Percentiles rank a stretch among this genome's conserved stretches.
Conservation (phyloP, 495 filamentous ascomycete genomes). For the Parachaetomium inaequale region DNA sequence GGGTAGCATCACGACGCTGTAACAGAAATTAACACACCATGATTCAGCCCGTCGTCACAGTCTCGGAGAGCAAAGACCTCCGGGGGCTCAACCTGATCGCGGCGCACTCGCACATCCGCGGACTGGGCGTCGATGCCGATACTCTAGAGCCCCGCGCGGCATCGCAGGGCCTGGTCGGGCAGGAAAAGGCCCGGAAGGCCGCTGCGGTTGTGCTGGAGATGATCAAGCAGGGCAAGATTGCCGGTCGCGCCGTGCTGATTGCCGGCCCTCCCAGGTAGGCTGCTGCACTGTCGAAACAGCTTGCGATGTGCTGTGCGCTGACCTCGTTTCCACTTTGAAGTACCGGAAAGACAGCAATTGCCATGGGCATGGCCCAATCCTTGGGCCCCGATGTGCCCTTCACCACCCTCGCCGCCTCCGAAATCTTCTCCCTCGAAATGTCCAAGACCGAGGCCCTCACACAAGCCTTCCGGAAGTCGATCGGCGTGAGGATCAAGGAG, state of each 20-base stretch:
- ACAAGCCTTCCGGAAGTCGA: conserved; percentile 95
- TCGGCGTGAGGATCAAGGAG: conserved; percentile 94
- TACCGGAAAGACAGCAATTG: conserved; percentile 97
- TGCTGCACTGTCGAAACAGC: background rate
- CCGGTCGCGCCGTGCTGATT: conserved; percentile 89
- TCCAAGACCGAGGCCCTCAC: conserved; percentile 97
- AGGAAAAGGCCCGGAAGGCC: conserved; percentile 93
- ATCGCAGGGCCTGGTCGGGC: conserved; percentile 96
- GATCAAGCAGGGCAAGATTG: conserved; percentile 98
- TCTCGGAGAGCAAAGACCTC: conserved; percentile 91
- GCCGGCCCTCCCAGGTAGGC: conserved; percentile 80
- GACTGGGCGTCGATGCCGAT: conserved; percentile 88
- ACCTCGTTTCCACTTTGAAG: conserved; percentile 35
- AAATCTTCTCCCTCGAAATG: conserved; percentile 99
- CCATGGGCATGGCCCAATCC: conserved; percentile 97
- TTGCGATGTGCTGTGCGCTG: background rate
- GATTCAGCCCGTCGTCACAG: conserved; percentile 77
- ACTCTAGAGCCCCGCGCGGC: conserved; percentile 78
- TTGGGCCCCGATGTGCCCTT: conserved; percentile 92
- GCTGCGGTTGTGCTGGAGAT: conserved; percentile 95
- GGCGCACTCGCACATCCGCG: conserved; percentile 96
- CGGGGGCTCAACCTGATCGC: conserved; percentile 94
- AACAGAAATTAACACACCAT: background rate
- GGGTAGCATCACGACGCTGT: background rate
- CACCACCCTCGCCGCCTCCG: conserved; percentile 88